Conservation (phyloP, 257 asterid species). For the Echites panduratus region DNA sequence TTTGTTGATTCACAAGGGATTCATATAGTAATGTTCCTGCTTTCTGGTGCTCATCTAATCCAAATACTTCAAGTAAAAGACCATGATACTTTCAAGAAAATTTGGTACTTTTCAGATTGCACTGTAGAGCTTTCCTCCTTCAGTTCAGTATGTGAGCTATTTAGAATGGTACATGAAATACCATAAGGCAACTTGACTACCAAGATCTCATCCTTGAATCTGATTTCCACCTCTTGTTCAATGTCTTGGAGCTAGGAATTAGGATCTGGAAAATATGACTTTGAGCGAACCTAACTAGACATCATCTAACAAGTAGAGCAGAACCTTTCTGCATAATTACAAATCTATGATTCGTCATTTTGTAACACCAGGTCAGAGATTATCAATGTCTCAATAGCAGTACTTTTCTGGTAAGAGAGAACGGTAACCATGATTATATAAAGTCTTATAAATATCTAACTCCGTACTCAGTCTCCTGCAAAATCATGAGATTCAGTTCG, state of each 20-base stretch:
- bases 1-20: neutral
- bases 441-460: neutral
- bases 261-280: neutral
- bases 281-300: neutral
- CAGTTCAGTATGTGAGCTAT: neutral
- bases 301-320: neutral
- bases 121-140: neutral
- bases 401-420: neutral
- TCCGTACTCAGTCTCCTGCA: neutral
- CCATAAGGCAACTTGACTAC: neutral
- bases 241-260: neutral
- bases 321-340: neutral
- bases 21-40: neutral
- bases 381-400: neutral
- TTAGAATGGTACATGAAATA: neutral
- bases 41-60: neutral
- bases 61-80: neutral
- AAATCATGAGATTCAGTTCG: neutral
- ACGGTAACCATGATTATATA: neutral
- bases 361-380: neutral
- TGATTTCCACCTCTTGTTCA: neutral
- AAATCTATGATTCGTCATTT: neutral
- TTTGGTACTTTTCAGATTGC: neutral
- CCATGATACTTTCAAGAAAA: neutral
- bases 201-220: neutral